A percentile compares a stretch with the other conserved stretches of the same genome.
phyloP scores from a whole-genome alignment of 2,329 filamentous ascomycete genomes.

The Hymenoscyphus fructigenus region DNA sequence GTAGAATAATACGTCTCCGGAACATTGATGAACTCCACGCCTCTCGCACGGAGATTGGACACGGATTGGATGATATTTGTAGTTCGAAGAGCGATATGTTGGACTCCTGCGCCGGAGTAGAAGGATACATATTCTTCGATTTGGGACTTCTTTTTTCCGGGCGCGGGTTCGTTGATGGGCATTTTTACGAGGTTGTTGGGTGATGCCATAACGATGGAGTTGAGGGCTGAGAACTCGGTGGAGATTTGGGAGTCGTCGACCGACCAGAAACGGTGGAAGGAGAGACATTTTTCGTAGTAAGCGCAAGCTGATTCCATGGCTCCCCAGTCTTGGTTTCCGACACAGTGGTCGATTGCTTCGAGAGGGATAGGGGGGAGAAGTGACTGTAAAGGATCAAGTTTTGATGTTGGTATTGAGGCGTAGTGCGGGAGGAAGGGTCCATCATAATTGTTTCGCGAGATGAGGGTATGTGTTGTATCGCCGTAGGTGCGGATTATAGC shows the following conservation, averaged over 20 bases:
- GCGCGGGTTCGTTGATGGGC: constrained; percentile 95
- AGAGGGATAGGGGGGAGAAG: constrained; percentile 64
- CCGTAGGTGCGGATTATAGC: constrained; percentile 90
- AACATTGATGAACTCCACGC: constrained; percentile 90
- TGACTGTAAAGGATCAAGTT: constrained; percentile 38
- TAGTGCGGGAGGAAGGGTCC: constrained; percentile 85
- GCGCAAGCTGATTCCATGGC: constrained; percentile 70
- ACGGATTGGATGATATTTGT: constrained; percentile 77
- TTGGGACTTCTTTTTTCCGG: constrained; percentile 86
- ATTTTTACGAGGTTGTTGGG: constrained; percentile 89
- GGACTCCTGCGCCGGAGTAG: constrained; percentile 85
- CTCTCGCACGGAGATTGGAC: constrained; percentile 74
- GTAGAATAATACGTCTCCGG: constrained; percentile 82
- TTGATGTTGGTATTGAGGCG: constrained; percentile 48
- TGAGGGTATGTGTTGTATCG: constrained; percentile 90
- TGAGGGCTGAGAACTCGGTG: constrained; percentile 88
- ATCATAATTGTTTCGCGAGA: constrained; percentile 68
- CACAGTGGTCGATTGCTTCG: constrained; percentile 87
- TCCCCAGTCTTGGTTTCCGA: constrained; percentile 95
- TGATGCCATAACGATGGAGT: constrained; percentile 86
- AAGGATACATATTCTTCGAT: constrained; percentile 93
- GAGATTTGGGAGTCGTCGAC: constrained; percentile 92
- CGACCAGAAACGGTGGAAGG: constrained; percentile 96
- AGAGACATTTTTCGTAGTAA: constrained; percentile 82
- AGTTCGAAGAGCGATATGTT: constrained; percentile 89